Conservation (phyloP, 192 early-diverging fungal species). For the Obelidium mucronatum region DNA sequence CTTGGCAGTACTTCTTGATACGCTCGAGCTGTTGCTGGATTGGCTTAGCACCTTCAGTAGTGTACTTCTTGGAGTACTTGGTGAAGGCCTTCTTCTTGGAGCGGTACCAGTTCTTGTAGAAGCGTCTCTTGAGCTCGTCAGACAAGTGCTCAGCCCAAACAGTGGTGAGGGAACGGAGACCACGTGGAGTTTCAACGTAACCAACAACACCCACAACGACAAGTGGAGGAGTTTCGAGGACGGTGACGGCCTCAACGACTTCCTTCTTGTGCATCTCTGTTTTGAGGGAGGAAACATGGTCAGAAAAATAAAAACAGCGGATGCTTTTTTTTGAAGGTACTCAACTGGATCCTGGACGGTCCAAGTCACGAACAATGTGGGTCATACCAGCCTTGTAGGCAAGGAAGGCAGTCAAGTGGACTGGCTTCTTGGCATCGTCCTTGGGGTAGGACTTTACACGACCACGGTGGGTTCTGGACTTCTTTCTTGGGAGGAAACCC, state of each 20-base stretch:
- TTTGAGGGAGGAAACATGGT: slow-evolving; percentile 36
- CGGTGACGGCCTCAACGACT: slow-evolving; percentile 98
- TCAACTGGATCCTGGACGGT: slow-evolving; percentile 96
- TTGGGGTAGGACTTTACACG: slow-evolving; percentile 99
- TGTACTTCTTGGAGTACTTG: slow-evolving; percentile 98
- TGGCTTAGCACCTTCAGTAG: slow-evolving; percentile 76
- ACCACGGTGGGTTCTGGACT: slow-evolving; percentile 91
- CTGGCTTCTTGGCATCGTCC: slow-evolving; percentile 93
- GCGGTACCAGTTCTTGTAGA: slow-evolving; percentile 99
- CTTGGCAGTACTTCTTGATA: slow-evolving; percentile 99
- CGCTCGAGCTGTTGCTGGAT: slow-evolving; percentile 93
- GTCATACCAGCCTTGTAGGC: slow-evolving; percentile 99
- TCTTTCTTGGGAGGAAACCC: slow-evolving; percentile 87
- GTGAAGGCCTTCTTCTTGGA: slow-evolving; percentile 99
- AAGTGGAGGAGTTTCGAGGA: slow-evolving; percentile 98
- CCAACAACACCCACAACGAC: slow-evolving; percentile 99
- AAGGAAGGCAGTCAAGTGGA: slow-evolving; percentile 99
- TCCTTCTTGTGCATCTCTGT: slow-evolving; percentile 99
- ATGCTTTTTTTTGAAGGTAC: slow-evolving; percentile 42
- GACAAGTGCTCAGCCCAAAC: slow-evolving; percentile 99
- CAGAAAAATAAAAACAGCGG: slow-evolving; percentile 7
- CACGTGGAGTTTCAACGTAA: slow-evolving; percentile 98
- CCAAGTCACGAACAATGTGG: slow-evolving; percentile 98
- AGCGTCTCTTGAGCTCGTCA: slow-evolving; percentile 97
- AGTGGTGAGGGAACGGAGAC: slow-evolving; percentile 97